These are phyloP conservation scores for Hymenoscyphus infarciens DNA, from an alignment of 2,329 filamentous ascomycete species.

Conservation along the genomic window DNA sequence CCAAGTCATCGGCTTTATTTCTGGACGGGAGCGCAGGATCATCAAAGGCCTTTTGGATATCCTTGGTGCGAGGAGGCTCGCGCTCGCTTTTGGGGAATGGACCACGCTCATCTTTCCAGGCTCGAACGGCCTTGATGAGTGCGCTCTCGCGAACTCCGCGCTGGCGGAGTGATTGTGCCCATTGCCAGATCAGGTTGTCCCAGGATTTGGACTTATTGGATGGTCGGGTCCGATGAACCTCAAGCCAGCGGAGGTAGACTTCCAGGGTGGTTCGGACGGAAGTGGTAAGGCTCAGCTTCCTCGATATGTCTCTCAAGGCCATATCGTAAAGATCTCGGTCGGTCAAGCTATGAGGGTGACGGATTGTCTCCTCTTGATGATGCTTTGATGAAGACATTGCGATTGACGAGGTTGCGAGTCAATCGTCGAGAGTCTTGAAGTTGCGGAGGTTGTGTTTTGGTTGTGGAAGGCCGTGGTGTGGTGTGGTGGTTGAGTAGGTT, in stretches of 20 bases:
- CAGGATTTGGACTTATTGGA: constrained; percentile 21
- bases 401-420: neutral
- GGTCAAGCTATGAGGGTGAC: constrained; percentile 17
- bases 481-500: neutral
- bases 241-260: constrained; percentile 30
- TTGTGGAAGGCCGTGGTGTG: neutral
- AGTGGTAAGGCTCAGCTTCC: constrained; percentile 14
- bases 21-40: neutral
- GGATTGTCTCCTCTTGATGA: constrained; percentile 6
- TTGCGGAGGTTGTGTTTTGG: neutral
- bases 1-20: neutral
- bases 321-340: constrained; percentile 21
- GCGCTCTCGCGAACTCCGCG: constrained; percentile 19
- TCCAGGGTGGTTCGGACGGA: constrained; percentile 17
- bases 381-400: neutral
- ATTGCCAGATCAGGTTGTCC: constrained; percentile 27
- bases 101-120: constrained; percentile 21
- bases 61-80: constrained; percentile 9
- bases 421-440: neutral
- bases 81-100: constrained; percentile 8
- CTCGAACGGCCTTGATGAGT: constrained; percentile 17
- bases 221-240: constrained; percentile 23
- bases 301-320: constrained; percentile 23
- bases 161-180: constrained; percentile 24
- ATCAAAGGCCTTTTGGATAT: constrained; percentile 20